Base-by-base conservation (phyloP, 257 asterid species). In the Nicotiana tabacum region DNA sequence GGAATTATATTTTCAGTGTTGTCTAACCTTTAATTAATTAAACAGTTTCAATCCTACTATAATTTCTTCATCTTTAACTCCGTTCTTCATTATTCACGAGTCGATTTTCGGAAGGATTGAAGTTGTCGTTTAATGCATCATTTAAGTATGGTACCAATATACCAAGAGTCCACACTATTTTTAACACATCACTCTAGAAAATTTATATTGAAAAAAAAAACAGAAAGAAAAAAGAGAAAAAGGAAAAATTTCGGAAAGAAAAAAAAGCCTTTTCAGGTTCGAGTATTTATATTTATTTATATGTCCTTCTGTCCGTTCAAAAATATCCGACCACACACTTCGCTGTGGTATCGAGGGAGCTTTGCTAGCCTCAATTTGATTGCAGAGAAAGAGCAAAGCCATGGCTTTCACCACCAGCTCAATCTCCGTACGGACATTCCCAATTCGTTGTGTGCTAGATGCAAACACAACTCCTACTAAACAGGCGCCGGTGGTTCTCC, bases 401-500 rank as follows among this genome's bases (percentile, higher is more conserved):
- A 93, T 95, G 97, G 93, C 96, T 67, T 87, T 91, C 90, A 51
- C 24, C 9, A 80, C 90, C 82, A 85, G 65, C 83, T 91, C 97
- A 11, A 66, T 88, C 82, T 64, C 81, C 9, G 82, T 91, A 5
- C 92, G 81, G 74, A 76, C 88, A 30, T 82, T 82, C 82, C 89
- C 92, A 18, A 4, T 83, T 68, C 78, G 77, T 30, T 69, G 83
- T 32, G 55, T 60, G 72, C 83, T 67, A 18, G 83, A 43, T 32
- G 72, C 89, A 27, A 89, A 76, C 67, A 58, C 92, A 39, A 16
- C 82, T 58, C 64, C 58, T 74, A 13, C 24, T 83, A 78, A 79
- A 82, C 85, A 77, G 87, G 58, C 64, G 48, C 64, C 88, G 69
- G 67, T 10, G 70, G 84, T 86, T 66, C 85, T 89, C 51, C 92